Percentiles rank a stretch among this genome's conserved stretches.
Conservation (phyloP, 2,329 filamentous ascomycete species). For the Pleomassaria siparia region DNA sequence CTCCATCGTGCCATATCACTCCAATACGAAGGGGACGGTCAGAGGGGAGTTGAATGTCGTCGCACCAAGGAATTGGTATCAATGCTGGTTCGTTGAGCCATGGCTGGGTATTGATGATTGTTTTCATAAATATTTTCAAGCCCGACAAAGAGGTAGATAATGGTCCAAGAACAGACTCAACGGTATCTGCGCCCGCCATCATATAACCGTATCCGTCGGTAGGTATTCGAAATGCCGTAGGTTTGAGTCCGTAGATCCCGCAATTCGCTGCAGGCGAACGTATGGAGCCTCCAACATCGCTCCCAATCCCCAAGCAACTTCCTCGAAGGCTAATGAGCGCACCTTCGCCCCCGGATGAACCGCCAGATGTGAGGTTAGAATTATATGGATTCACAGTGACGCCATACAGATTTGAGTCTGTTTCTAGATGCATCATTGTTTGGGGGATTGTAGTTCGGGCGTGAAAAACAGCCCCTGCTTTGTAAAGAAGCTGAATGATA, state of each 20-base stretch:
- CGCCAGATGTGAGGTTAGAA: slow-evolving; percentile 48
- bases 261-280: slow-evolving; percentile 23
- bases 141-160: slow-evolving; percentile 56
- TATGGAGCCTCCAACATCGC: slow-evolving; percentile 28
- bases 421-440: slow-evolving; percentile 56
- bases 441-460: slow-evolving; percentile 56
- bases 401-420: slow-evolving; percentile 54
- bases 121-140: slow-evolving; percentile 56
- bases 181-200: slow-evolving; percentile 49
- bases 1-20: slow-evolving; percentile 8
- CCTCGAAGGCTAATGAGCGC: slow-evolving; percentile 24
- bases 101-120: slow-evolving; percentile 55
- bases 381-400: slow-evolving; percentile 51
- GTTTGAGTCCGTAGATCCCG: slow-evolving; percentile 32
- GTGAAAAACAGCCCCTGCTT: slow-evolving; percentile 56
- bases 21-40: slow-evolving; percentile 40
- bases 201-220: slow-evolving; percentile 45
- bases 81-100: slow-evolving; percentile 62
- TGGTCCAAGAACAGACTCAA: slow-evolving; percentile 56
- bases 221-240: slow-evolving; percentile 44
- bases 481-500: slow-evolving; percentile 52
- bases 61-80: slow-evolving; percentile 59
- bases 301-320: slow-evolving; percentile 22
- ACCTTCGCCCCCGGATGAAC: slow-evolving; percentile 43
- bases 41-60: slow-evolving; percentile 53